Percentiles rank a stretch among this genome's conserved stretches.
Conservation (phyloP, 768 basidiomycete genomes). For the Suillus alpinus region DNA sequence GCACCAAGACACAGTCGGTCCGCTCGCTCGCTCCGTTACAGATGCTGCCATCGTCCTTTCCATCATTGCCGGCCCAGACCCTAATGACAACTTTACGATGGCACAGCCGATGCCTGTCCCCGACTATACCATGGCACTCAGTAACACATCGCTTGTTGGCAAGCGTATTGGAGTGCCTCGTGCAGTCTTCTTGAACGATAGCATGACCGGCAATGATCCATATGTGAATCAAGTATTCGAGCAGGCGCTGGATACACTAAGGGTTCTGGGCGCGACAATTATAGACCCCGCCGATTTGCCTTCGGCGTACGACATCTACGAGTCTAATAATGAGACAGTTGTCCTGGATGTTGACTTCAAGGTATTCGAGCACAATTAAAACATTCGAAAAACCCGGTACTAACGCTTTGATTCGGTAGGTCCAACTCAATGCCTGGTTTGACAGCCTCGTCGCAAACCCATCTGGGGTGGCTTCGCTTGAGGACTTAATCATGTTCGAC, state of each 20-base stretch:
- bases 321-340: slow-evolving; percentile 51
- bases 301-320: slow-evolving; percentile 46
- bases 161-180: slow-evolving; percentile 56
- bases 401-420: slow-evolving; percentile 28
- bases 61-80: slow-evolving; percentile 53
- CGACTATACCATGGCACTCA: slow-evolving; percentile 53
- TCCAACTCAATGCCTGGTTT: slow-evolving; percentile 52
- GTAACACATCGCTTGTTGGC: slow-evolving; percentile 44
- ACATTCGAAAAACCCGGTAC: no score
- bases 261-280: slow-evolving; percentile 43
- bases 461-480: slow-evolving; percentile 55
- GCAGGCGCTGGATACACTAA: slow-evolving; percentile 36
- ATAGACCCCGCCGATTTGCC: slow-evolving; percentile 66
- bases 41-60: slow-evolving; percentile 58
- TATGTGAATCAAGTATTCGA: slow-evolving; percentile 38
- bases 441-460: slow-evolving; percentile 48
- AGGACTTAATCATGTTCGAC: slow-evolving; percentile 58
- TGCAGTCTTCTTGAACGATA: slow-evolving; percentile 29
- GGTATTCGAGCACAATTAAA: slow-evolving; percentile 28
- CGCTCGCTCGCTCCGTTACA: slow-evolving; percentile 49
- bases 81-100: slow-evolving; percentile 53
- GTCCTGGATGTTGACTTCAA: slow-evolving; percentile 61
- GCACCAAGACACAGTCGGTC: slow-evolving; percentile 60
- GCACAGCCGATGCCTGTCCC: slow-evolving; percentile 52
- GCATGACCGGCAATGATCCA: slow-evolving; percentile 23